Base-by-base conservation (phyloP, 1,139 yeast genomes). In the Lodderomyces jiufengensis region DNA sequence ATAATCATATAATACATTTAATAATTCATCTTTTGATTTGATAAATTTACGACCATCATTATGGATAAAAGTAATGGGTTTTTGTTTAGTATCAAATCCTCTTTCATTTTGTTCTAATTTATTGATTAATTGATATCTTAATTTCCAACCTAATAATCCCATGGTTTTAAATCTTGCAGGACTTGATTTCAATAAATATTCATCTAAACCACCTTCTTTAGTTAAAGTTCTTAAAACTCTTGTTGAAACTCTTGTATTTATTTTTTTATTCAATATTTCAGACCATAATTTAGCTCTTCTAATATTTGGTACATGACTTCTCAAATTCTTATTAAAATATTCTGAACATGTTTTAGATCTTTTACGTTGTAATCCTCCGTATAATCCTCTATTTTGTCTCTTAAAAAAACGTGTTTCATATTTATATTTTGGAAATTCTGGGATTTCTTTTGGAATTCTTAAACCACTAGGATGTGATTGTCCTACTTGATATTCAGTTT, bases 131-230 rank as follows among this genome's bases (percentile, higher is more conserved):
- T 78, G 75, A 60, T 83, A 88, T 54, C 92, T 81, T 50, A 92
- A 70, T 52, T 74, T 76, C 97, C 97, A 92, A 22, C 97, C 98
- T 40, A 76, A 71, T 39, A 90, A 83, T 1, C 98, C 98, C 53
- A 92, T 67, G 54, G 94, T 95, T 66, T 92, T 92, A 46, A 86
- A 70, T 62, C 98, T 75, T 3, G 95, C 95, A 9, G 95, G 72
- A 49, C 84, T 86, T 43, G 87, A 95, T 63, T 92, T 92, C 39
- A 80, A 74, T 44, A 92, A 62, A 56, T 92, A 92, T 48, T 80
- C 79, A 55, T 92, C 98, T 44, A 92, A 70, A 10, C 98, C 98
- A 44, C 97, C 97, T 60, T 90, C 97, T 50, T 80, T 85, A 39
- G 85, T 81, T 44, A 92, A 82, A 1, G 97, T 88, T 51, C 82